Percentiles rank a stretch among this genome's conserved stretches.
These are phyloP conservation scores for Fraxinus paxiana DNA, from an alignment of 305 asterid genomes.

Conservation along the genomic window DNA sequence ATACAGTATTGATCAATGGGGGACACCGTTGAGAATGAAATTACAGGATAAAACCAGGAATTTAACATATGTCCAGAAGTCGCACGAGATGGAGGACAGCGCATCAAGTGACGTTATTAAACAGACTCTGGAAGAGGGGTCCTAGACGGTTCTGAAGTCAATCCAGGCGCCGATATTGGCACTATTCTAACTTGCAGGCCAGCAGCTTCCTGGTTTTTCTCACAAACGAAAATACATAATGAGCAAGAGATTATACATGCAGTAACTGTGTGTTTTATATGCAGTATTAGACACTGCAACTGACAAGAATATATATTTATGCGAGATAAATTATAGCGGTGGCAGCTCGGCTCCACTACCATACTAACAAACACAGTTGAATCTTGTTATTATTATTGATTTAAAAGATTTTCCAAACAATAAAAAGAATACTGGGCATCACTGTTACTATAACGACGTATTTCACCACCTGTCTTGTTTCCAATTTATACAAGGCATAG, in stretches of 20 bases:
- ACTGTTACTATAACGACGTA: neutral
- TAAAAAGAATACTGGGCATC: neutral
- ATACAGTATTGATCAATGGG: neutral
- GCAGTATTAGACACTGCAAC: neutral
- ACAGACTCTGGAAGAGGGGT: constrained; percentile 26
- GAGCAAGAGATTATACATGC: neutral
- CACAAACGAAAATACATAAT: neutral
- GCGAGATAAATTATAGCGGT: neutral
- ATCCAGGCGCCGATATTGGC: constrained; percentile 30
- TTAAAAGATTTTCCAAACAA: neutral
- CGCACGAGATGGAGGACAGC: neutral
- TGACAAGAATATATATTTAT: neutral
- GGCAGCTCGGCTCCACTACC: neutral
- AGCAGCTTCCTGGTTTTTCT: constrained; percentile 41
- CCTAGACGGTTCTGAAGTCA: constrained; percentile 23
- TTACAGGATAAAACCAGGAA: neutral
- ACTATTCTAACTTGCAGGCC: constrained; percentile 45
- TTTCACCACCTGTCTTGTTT: neutral
- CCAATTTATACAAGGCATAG: neutral
- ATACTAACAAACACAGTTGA: neutral
- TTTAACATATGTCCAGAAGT: neutral
- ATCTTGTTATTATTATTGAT: neutral
- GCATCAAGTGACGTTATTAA: constrained; percentile 15
- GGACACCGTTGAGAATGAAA: neutral
- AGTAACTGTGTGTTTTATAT: neutral